These are phyloP conservation scores for Vicia faba DNA, from an alignment of 306 rosid genomes.

Conservation along the genomic window DNA sequence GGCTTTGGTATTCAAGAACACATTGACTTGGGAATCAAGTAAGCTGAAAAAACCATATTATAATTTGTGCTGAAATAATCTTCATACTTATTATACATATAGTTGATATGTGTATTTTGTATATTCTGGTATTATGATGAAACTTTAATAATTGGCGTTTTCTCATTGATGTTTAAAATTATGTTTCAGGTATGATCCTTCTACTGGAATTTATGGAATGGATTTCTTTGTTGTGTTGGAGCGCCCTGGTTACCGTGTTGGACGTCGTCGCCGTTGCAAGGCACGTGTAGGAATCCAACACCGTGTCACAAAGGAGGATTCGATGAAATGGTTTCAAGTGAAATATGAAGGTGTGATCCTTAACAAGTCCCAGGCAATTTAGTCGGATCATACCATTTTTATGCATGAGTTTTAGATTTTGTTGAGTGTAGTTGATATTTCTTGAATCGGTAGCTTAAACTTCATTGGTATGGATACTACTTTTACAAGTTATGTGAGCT, in stretches of 20 bases:
- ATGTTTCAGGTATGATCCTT: neutral
- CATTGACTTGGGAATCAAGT: slow-evolving; percentile 13
- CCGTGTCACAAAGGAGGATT: slow-evolving; percentile 2
- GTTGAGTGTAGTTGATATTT: no score
- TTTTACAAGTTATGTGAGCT: no score
- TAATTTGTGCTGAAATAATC: neutral
- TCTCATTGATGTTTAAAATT: neutral
- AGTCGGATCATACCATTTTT: no score
- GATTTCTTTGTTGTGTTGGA: neutral
- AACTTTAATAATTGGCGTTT: no score
- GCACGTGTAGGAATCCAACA: slow-evolving; percentile 9
- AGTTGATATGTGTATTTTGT: neutral
- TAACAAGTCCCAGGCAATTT: slow-evolving; percentile 5
- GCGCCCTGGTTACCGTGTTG: slow-evolving; percentile 10
- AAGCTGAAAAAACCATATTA: neutral
- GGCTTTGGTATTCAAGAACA: slow-evolving; percentile 17
- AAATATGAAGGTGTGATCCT: slow-evolving; percentile 5
- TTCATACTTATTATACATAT: neutral
- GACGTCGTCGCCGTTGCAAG: slow-evolving; percentile 16
- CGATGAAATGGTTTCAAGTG: slow-evolving; percentile 10
- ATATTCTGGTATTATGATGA: no score
- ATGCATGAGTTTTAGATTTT: no score
- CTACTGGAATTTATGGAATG: slow-evolving; percentile 1
- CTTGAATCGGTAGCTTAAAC: no score
- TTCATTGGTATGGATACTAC: no score